A percentile compares a stretch with the other conserved stretches of the same genome.
Conservation (phyloP, 192 early-diverging fungal species). For the Backusella psychrophila region DNA sequence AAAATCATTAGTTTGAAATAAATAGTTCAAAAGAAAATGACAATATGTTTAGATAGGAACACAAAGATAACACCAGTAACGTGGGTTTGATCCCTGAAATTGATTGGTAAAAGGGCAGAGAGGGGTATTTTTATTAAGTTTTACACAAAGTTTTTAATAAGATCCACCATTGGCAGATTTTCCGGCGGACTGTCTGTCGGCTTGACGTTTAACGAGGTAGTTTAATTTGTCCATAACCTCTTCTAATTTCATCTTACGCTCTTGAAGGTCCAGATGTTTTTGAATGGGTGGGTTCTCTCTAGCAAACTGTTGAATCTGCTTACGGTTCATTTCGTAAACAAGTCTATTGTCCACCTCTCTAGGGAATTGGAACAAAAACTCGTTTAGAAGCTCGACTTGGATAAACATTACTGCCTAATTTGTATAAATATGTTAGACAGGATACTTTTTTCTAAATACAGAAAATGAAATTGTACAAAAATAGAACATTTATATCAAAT, state of each 20-base stretch:
- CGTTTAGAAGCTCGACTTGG: constrained; percentile 94
- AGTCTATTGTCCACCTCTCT: constrained; percentile 90
- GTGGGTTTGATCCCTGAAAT: neutral
- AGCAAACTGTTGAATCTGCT: constrained; percentile 86
- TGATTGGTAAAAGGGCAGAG: neutral
- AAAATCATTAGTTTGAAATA: neutral
- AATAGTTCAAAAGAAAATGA: neutral
- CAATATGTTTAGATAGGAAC: neutral
- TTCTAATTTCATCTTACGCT: constrained; percentile 83
- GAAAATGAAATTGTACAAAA: neutral
- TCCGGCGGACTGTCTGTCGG: constrained; percentile 40
- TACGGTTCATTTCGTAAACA: constrained; percentile 80
- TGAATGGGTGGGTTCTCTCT: constrained; percentile 83
- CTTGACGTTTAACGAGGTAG: constrained; percentile 54
- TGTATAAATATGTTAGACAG: neutral
- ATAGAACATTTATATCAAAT: neutral
- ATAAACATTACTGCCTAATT: constrained; percentile 92
- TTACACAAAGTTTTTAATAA: constrained; percentile 1
- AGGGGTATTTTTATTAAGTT: neutral
- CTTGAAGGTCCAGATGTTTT: constrained; percentile 84
- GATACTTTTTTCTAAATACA: neutral
- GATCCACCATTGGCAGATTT: neutral
- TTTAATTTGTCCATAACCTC: constrained; percentile 70
- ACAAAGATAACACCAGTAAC: neutral
- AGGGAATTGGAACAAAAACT: constrained; percentile 98